These are phyloP conservation scores for Domatiomyces globalis DNA, from an alignment of 2,329 filamentous ascomycete genomes.

Conservation along the genomic window DNA sequence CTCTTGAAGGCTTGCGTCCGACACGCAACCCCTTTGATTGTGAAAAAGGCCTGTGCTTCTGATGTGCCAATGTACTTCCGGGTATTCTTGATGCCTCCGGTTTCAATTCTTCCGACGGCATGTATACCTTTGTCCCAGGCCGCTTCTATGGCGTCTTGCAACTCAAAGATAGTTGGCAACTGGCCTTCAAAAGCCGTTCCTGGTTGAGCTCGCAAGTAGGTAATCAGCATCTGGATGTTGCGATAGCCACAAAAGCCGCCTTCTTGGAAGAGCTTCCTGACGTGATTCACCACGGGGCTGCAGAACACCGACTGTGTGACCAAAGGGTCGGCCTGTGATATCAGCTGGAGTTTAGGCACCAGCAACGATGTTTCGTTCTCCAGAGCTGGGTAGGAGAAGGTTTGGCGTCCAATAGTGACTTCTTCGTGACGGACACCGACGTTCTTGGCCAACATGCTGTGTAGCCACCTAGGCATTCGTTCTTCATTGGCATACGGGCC, in stretches of 20 bases:
- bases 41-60: constrained; percentile 73
- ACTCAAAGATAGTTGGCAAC: constrained; percentile 61
- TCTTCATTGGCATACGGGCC: constrained; percentile 60
- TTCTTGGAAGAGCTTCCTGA: constrained; percentile 69
- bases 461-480: constrained; percentile 58
- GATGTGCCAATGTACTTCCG: constrained; percentile 92
- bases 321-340: constrained; percentile 49
- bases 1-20: constrained; percentile 45
- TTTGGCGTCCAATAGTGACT: background rate
- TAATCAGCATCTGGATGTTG: constrained; percentile 83
- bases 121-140: constrained; percentile 85
- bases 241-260: constrained; percentile 90
- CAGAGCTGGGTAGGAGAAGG: background rate
- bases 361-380: constrained; percentile 34
- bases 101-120: constrained; percentile 57
- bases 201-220: constrained; percentile 53
- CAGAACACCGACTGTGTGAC: constrained; percentile 67
- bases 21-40: constrained; percentile 53
- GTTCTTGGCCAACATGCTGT: constrained; percentile 37
- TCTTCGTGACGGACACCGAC: background rate
- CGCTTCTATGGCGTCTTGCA: constrained; percentile 74
- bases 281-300: constrained; percentile 57
- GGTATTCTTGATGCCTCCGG: constrained; percentile 73
- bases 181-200: constrained; percentile 46
- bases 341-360: constrained; percentile 46